Base-by-base conservation (phyloP, 2,329 filamentous ascomycete species). In the Pyrenochaeta sp. region DNA sequence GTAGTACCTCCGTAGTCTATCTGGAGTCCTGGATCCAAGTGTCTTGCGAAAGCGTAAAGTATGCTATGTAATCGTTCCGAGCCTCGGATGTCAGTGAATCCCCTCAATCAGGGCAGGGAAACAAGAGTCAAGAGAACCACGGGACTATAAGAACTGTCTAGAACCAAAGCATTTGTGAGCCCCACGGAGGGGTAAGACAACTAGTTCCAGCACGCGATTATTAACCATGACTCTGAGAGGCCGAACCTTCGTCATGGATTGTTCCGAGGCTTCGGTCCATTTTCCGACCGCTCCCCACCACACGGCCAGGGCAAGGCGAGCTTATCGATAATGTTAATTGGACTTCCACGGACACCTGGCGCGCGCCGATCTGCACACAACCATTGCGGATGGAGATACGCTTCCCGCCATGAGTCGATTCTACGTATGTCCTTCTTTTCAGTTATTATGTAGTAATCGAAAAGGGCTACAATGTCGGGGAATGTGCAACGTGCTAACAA, bases 331-430 rank as follows among this genome's bases (percentile, higher is more conserved):
- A 40, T 39, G 32, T 44, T 44, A 46, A 48, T 45, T 39, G 48
- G 30, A 48, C 45, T 47, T 48, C 41, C 32, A 30, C 42, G 31
- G 36, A 44, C 45, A 48, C 40, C 45, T 48, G 45, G 41, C 45
- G 41, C n/a, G n/a, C 37, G 28, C 31, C 26, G 26, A 35, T 35
- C 40, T 40, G 40, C 35, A 40, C 29, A 52, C 35, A 15, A 22
- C 35, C 6, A 22, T 31, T 17, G 18, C 18, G 26, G 35, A 54
- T 57, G 58, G 48, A 46, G 31, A 19, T 15, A 32, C 37, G 29
- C 34, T 35, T 18, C 20, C 44, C 57, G 59, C 30, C 43, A 80
- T 80, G 77, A 79, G 73, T 60, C 72, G 70, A 56, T 80, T 80
- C 67, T 74, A 77, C 48, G 75, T 79, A 51, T 29, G 65, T 51